These are phyloP conservation scores for Ligustrum vulgare DNA, from an alignment of 257 asterid genomes.

Conservation along the genomic window DNA sequence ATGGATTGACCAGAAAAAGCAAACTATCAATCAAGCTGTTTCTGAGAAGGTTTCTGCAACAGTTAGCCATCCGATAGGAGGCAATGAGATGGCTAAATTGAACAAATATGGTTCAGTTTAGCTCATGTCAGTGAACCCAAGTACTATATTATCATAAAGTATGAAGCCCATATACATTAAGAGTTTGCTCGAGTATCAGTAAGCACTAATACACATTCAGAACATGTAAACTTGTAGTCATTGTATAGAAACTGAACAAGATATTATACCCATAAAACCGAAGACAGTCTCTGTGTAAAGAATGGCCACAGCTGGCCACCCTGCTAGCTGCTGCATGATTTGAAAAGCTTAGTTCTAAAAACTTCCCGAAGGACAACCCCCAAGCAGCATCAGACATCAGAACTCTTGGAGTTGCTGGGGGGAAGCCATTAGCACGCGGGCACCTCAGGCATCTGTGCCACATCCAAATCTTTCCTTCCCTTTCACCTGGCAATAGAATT, in stretches of 20 bases:
- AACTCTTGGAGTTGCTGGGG: conserved; percentile 91
- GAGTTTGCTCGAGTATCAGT: conserved; percentile 13
- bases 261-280: conserved; percentile 88
- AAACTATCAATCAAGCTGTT: conserved; percentile 12
- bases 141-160: not conserved
- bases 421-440: conserved; percentile 82
- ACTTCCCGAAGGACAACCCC: conserved; percentile 97
- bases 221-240: conserved; percentile 4
- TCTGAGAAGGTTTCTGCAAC: conserved; percentile 8
- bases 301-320: conserved; percentile 99
- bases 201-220: not conserved
- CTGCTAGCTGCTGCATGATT: conserved; percentile 99
- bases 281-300: conserved; percentile 93
- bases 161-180: conserved; percentile 3
- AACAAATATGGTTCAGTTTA: not conserved
- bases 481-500: conserved; percentile 75
- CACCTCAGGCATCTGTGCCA: conserved; percentile 98
- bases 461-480: conserved; percentile 97
- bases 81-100: conserved; percentile 6
- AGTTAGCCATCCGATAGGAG: conserved; percentile 11
- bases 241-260: conserved; percentile 18
- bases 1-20: conserved; percentile 8
- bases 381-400: conserved; percentile 99
- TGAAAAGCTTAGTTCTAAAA: conserved; percentile 95
- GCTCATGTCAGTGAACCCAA: conserved; percentile 10